phyloP scores from a whole-genome alignment of 257 asterid species.

The Agastache rugosa region DNA sequence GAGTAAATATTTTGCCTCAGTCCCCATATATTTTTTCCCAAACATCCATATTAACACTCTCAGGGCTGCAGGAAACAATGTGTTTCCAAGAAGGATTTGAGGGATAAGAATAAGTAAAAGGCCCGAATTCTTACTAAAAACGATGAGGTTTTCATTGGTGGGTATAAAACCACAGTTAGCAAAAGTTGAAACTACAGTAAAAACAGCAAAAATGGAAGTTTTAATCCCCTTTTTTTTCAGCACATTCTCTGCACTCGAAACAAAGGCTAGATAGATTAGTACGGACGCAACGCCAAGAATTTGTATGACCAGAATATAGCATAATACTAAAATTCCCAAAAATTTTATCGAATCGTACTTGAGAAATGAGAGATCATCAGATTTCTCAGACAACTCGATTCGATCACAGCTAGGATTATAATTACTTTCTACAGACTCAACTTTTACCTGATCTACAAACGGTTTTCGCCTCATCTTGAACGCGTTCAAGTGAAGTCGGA shows the following conservation, averaged over 20 bases:
- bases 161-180: slow-evolving; percentile 70
- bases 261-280: slow-evolving; percentile 36
- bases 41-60: slow-evolving; percentile 50
- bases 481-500: slow-evolving; percentile 44
- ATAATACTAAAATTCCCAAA: slow-evolving; percentile 45
- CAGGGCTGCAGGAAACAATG: slow-evolving; percentile 59
- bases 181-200: slow-evolving; percentile 63
- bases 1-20: slow-evolving; percentile 54
- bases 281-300: slow-evolving; percentile 46
- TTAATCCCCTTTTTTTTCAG: slow-evolving; percentile 51
- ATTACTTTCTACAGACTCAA: slow-evolving; percentile 32
- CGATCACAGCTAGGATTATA: background rate
- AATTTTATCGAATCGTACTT: slow-evolving; percentile 48
- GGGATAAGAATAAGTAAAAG: slow-evolving; percentile 62
- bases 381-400: slow-evolving; percentile 22
- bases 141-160: slow-evolving; percentile 73
- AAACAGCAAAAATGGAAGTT: slow-evolving; percentile 46
- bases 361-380: background rate
- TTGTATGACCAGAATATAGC: slow-evolving; percentile 51
- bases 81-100: slow-evolving; percentile 63
- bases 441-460: slow-evolving; percentile 15
- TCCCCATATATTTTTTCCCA: slow-evolving; percentile 47
- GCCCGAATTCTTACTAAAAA: slow-evolving; percentile 62
- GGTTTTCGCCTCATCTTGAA: background rate
- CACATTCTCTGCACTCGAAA: slow-evolving; percentile 49